Evolutionary conservation across 2,329 filamentous ascomycete species (phyloP), one percentile per base, ranked within the genome.

Genomic region (Helicocarpus griseus): DNA sequence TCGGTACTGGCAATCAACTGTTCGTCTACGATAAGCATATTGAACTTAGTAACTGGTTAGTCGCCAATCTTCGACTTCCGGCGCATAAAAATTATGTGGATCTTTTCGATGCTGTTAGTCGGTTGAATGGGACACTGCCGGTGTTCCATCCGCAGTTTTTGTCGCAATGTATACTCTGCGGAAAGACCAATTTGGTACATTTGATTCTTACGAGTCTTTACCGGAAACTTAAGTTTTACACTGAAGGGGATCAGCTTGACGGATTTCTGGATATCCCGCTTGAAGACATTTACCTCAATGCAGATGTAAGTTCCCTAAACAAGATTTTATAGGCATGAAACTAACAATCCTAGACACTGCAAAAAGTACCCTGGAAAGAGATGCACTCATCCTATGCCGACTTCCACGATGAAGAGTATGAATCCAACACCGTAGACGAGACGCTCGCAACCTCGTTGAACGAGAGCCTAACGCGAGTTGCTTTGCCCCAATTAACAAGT

Each of bases 111-210:
- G 79, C 89, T 7, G 87, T 94, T 9, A 86, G 87, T 58, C 77
- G 87, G 54, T 75, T 97, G 46, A 97, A 96, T 62, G 87, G 89
- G 0, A 86, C 90, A 2, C 73, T 97, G 5, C 89, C 93, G 0
- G 77, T 94, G 2, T 98, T 95, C 60, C 91, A 98, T 61, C 93
- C 93, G 0, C 89, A 95, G 61, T 87, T 95, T 53, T 70, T 97
- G 24, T 86, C 87, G 49, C 87, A 96, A 65, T 91, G 87, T 60
- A 88, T 95, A 35, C 74, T 95, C 24, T 79, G 83, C 19, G 91
- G 90, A 0, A 95, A 95, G 64, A 77, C 78, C 31, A 65, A 69
- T 3, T 67, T 89, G 5, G 88, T 93, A 2, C 84, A 89, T 58
- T 76, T 76, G 8, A 82, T 95, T 8, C 68, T 97, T 26, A 73